Evolutionary conservation across 352 stramenopile species (phyloP), one percentile per base, ranked within the genome.

Genomic region (Globisporangium ultimum): DNA sequence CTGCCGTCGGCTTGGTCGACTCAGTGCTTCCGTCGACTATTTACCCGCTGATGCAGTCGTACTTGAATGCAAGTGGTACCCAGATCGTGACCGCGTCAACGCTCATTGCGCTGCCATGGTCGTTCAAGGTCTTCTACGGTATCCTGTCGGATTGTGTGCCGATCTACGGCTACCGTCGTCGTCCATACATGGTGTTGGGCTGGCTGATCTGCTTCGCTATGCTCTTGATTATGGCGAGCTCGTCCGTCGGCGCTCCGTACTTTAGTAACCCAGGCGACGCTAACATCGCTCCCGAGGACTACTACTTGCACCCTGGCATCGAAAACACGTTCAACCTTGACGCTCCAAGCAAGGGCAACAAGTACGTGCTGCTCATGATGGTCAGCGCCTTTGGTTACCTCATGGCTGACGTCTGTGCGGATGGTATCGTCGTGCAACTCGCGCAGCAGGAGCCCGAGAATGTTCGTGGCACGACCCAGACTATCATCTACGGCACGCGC

Each of bases 321-420:
- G 41, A 50, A 20, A 59, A 59, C 3, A 55, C 58, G 1, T 66
- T 85, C 59, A 83, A 87, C 63, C 49, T 65, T 14, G 40, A 69
- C 22, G 74, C 73, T 10, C 61, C 69, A 22, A 55, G 60, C 22
- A 55, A 70, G 38, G 76, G 66, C 43, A 55, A 53, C 53, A 81
- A 79, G 60, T 84, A 79, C 38, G 63, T 84, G 24, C 63, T 87
- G 41, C 64, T 87, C 56, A 84, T 83, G 71, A 78, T 80, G 60
- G 56, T 87, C 46, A 71, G 68, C 13, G 67, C 73, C 5, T 67
- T 80, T 49, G 77, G 74, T 2, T 87, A 85, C 61, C 49, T 87
- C 47, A 71, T 77, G n/a, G 66, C 75, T 2, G 75, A 81, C 21
- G 74, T 82, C 32, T 73, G 65, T 17, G 68, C 74, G 1, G 75